Evolutionary conservation across 257 asterid species (phyloP).

Genomic region (Capsicum baccatum): DNA sequence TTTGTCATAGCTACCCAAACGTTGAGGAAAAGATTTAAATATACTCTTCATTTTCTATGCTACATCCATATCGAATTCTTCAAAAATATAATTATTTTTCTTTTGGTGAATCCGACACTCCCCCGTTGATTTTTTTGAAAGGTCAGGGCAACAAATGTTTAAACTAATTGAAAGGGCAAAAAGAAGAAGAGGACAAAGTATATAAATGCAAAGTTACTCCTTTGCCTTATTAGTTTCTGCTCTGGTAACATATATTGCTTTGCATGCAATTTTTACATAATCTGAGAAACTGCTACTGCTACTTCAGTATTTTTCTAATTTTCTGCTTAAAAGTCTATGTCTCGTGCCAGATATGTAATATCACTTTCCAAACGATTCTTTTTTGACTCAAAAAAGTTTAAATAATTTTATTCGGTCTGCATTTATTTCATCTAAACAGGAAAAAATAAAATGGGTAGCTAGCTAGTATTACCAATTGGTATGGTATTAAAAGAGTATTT

Average conservation of each 20-base stretch:
- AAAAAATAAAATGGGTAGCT: background rate
- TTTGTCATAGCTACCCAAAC: too few relatives aligned
- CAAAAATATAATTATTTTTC: too few relatives aligned
- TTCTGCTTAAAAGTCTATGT: conserved; percentile 14
- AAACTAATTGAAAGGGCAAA: conserved; percentile 12
- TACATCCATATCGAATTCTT: too few relatives aligned
- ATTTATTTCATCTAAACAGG: background rate
- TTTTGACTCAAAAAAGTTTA: conserved; percentile 9
- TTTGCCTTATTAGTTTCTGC: conserved; percentile 20
- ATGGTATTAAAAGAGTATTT: conserved; percentile 25
- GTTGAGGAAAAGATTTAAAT: too few relatives aligned
- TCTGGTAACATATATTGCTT: background rate
- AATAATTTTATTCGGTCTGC: background rate
- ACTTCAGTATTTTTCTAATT: conserved; percentile 1
- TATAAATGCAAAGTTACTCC: conserved; percentile 1
- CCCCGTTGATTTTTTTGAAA: too few relatives aligned
- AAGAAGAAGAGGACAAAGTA: conserved; percentile 6
- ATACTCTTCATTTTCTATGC: too few relatives aligned
- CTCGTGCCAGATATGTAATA: conserved; percentile 12
- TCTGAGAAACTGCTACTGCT: conserved; percentile 4
- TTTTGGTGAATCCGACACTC: too few relatives aligned
- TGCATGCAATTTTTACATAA: conserved; percentile 6
- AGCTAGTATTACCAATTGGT: background rate
- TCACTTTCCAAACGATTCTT: conserved; percentile 23
- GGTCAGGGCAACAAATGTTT: too few relatives aligned